Evolutionary conservation across 257 asterid species (phyloP), one percentile per base, ranked within the genome.

Genomic region (Mentha longifolia): DNA sequence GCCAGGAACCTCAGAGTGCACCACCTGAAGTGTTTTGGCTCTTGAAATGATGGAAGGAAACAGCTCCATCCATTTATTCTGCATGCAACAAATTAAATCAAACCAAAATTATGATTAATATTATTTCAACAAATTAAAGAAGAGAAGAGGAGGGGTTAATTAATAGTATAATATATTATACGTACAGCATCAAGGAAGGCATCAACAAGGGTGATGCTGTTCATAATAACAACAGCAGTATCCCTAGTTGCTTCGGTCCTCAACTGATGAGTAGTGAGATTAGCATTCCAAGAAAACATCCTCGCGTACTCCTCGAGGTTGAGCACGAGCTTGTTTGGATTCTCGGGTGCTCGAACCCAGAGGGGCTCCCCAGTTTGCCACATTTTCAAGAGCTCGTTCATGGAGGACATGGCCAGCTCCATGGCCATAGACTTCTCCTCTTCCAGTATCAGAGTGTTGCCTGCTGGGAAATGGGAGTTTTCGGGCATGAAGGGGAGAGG

Each of bases 11-110:
- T 86, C 92, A 0, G 98, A 72, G 28, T 82, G 83, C 71, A 91
- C 87, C 1, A 89, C 88, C 80, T 91, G 97, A 68, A 94, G 89
- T 5, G 97, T 91, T 84, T 87, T 94, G 10, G 99, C 98, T 74
- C 99, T 77, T 9, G 98, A 83, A 45, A 94, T 81, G 25, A 94
- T 83, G 12, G 93, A 89, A 9, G 99, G 99, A 68, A 91, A 94
- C 9, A 94, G 85, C 74, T 94, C 98, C 92, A 84, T 77, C 97
- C 99, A 94, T 77, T 94, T 94, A 57, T 76, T 84, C 98, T 89
- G 82, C n/a, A 67, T 28, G 3, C 50, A 30, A 17, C 22, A 50
- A 16, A 50, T 15, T 0, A 15, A 46, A 46, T 14, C 0, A 50
- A 50, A 31, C 10, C 5, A 62, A 4, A 35, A 2, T 35, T 6